phyloP scores from a whole-genome alignment of 331 rosid species.

The Quercus phellos region DNA sequence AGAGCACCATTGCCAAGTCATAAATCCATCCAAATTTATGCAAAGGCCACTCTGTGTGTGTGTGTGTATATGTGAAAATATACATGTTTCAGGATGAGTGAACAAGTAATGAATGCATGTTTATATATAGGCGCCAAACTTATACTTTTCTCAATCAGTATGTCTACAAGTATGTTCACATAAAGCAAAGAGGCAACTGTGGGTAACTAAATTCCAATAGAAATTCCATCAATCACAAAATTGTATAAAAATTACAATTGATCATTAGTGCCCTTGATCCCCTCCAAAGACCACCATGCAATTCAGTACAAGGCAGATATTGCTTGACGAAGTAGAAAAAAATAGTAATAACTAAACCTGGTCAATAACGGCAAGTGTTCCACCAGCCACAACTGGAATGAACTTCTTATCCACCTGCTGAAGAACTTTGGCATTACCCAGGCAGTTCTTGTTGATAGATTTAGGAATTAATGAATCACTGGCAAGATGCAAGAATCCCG shows the following conservation, averaged over 20 bases:
- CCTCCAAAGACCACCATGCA: background rate
- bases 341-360: conserved; percentile 51
- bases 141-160: conserved; percentile 2
- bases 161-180: background rate
- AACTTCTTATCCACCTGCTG: conserved; percentile 92
- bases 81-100: background rate
- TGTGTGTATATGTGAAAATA: background rate
- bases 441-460: conserved; percentile 57
- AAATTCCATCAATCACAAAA: conserved; percentile 8
- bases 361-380: conserved; percentile 76
- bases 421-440: conserved; percentile 69
- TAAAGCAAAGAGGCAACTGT: conserved; percentile 2
- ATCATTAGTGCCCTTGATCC: background rate
- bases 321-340: background rate
- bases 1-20: conserved; percentile 23
- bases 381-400: conserved; percentile 81
- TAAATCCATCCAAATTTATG: conserved; percentile 1
- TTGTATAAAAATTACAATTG: background rate
- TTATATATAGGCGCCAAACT: background rate
- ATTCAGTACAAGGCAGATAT: background rate
- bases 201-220: background rate
- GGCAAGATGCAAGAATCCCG: conserved; percentile 82
- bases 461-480: conserved; percentile 75
- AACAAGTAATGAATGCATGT: conserved; percentile 2
- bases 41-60: background rate